Percentiles rank a stretch among this genome's conserved stretches.
These are phyloP conservation scores for Monsonia emarginata DNA, from an alignment of 441 rosid genomes.

Conservation along the genomic window DNA sequence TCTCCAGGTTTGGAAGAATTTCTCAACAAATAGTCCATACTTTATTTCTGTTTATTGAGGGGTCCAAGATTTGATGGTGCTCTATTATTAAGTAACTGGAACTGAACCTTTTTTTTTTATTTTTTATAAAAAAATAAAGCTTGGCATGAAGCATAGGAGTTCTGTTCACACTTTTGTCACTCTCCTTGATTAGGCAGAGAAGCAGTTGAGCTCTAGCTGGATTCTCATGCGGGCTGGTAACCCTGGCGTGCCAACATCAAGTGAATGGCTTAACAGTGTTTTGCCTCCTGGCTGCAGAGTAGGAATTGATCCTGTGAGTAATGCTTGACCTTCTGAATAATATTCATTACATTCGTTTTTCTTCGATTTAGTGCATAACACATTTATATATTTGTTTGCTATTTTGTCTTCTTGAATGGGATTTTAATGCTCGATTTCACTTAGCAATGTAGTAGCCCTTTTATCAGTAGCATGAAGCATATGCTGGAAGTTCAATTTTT, in stretches of 20 bases:
- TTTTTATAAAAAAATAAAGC: too few relatives aligned
- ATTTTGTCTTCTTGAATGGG: not conserved
- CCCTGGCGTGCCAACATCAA: slow-evolving; percentile 62
- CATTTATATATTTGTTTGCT: not conserved
- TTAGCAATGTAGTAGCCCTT: not conserved
- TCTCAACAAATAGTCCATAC: not conserved
- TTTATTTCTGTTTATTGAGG: not conserved
- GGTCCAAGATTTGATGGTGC: not conserved
- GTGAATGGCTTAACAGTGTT: slow-evolving; percentile 83
- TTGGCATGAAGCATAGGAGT: slow-evolving; percentile 2
- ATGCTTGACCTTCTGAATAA: slow-evolving; percentile 26
- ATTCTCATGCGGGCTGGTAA: slow-evolving; percentile 90
- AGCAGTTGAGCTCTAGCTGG: slow-evolving; percentile 75
- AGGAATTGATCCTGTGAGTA: slow-evolving; percentile 89
- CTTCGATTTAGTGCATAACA: not conserved
- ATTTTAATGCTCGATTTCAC: not conserved
- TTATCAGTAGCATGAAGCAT: not conserved
- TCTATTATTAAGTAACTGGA: not conserved
- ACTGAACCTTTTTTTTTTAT: not conserved
- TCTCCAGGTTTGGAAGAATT: slow-evolving; percentile 58
- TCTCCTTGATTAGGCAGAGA: slow-evolving; percentile 57
- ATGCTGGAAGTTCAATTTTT: not conserved
- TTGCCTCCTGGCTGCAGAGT: slow-evolving; percentile 79
- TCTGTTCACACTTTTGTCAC: slow-evolving; percentile 6
- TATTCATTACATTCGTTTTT: not conserved